Conservation (phyloP, 2,329 filamentous ascomycete species). For the Trematosphaeria pertusa region DNA sequence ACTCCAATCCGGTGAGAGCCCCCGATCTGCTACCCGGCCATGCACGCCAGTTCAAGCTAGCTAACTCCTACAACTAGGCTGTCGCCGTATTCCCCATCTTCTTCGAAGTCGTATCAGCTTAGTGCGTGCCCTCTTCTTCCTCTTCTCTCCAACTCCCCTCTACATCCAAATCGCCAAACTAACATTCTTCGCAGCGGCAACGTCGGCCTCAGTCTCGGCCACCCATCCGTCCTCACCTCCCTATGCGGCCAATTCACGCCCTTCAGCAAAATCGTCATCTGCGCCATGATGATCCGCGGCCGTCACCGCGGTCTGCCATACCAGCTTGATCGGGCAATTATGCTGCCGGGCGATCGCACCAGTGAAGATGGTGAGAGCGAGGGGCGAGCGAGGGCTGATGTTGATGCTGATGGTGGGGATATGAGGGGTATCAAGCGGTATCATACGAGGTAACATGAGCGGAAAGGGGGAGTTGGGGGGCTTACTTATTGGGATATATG, state of each 20-base stretch:
- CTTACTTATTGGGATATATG: too few species aligned
- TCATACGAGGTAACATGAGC: too few species aligned
- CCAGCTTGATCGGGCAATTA: constrained; percentile 56
- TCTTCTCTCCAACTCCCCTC: too few species aligned
- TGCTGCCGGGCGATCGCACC: constrained; percentile 36
- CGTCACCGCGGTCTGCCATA: constrained; percentile 62
- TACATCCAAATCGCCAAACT: too few species aligned
- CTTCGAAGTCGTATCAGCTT: constrained; percentile 50
- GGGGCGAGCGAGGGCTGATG: too few species aligned
- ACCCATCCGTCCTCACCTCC: constrained; percentile 51
- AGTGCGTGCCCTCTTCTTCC: too few species aligned
- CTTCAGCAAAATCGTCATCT: constrained; percentile 61
- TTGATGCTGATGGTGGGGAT: too few species aligned
- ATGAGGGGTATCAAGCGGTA: too few species aligned
- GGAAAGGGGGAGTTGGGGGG: too few species aligned
- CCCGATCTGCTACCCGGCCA: too few species aligned
- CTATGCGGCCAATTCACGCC: constrained; percentile 57
- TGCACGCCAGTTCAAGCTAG: neutral
- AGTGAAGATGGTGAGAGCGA: neutral
- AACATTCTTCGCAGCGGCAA: too few species aligned
- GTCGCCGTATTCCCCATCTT: constrained; percentile 52
- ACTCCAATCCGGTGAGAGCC: constrained; percentile 32
- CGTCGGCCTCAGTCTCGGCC: constrained; percentile 55
- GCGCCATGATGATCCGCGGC: constrained; percentile 63
- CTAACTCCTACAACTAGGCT: constrained; percentile 25